Percentiles rank a stretch among this genome's conserved stretches.
Evolutionary conservation across 495 filamentous ascomycete species (phyloP).

Genomic region (Corynascus novoguineensis): DNA sequence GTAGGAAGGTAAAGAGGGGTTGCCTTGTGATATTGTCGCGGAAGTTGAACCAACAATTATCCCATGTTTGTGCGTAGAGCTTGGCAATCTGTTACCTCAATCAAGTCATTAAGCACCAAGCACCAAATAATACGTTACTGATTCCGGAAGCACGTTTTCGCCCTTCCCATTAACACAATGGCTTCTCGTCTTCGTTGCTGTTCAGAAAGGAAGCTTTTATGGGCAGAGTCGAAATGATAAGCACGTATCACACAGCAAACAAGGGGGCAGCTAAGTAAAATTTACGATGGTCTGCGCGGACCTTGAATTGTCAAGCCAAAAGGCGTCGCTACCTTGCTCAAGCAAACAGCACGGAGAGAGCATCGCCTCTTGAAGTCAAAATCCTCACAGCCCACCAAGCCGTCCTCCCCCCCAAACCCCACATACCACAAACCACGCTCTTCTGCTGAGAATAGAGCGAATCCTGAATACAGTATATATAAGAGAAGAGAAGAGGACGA

Average conservation of each 20-base stretch:
- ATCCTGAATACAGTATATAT: conserved; percentile 15
- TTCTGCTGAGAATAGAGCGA: conserved; percentile 2
- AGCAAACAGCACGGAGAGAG: conserved; percentile 4
- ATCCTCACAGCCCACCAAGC: conserved; percentile 16
- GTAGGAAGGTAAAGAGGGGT: too few relatives aligned
- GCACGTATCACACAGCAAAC: not conserved
- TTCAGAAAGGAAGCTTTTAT: too few relatives aligned
- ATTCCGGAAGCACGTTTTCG: too few relatives aligned
- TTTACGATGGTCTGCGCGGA: conserved; percentile 17
- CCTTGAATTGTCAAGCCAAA: conserved; percentile 21
- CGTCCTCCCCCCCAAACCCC: conserved; percentile 13
- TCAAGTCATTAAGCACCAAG: too few relatives aligned
- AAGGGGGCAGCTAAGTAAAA: conserved; percentile 1
- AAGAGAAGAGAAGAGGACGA: conserved; percentile 23
- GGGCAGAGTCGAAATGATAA: too few relatives aligned
- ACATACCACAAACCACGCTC: conserved; percentile 11
- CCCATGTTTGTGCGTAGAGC: too few relatives aligned
- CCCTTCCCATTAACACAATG: too few relatives aligned
- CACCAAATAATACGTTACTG: too few relatives aligned
- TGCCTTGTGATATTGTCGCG: too few relatives aligned
- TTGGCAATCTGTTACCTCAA: too few relatives aligned
- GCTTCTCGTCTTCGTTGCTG: too few relatives aligned
- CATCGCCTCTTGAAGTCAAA: not conserved
- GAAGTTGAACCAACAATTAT: too few relatives aligned
- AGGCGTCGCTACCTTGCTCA: conserved; percentile 5